Base-by-base conservation (phyloP, 2,329 filamentous ascomycete species). In the Colletotrichum somersetense region DNA sequence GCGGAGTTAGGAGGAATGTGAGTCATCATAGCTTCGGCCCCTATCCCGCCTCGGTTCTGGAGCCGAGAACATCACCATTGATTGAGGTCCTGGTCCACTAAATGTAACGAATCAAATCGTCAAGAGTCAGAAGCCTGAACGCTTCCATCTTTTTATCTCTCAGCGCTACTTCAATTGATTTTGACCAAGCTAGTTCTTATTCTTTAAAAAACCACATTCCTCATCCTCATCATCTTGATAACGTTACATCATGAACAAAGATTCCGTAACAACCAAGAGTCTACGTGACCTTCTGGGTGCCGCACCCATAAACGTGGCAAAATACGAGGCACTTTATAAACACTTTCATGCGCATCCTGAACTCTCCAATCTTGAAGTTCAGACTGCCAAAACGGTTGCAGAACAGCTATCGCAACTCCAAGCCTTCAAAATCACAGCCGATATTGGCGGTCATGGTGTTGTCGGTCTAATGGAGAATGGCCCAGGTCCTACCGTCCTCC, bases 291-390 rank as follows among this genome's bases (percentile, higher is more conserved):
- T 62, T 3, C 59, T 62, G 6, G 26, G 33, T 38, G 42, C 59
- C 26, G 26, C 59, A 4, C 40, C 40, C 33, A 10, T 50, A 33
- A 11, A 50, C 23, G 48, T 48, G 42, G 59, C 10, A 11, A 62
- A 62, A 50, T 62, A 62, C 18, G 85, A 91, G 79, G 78, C 79
- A 2, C 79, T 88, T 5, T 91, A 91, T 83, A 89, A 86, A 74
- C 78, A 89, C 76, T 85, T 91, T 66, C 89, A 91, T 76, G 78
- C 82, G 16, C 80, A 90, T 74, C 89, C 90, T 0, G 89, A 90
- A 64, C 85, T 91, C 38, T 90, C 89, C 0, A 82, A 84, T 2
- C 88, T 87, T 77, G 89, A 91, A 76, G 77, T 81, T 23, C 78
- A 84, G 52, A 91, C 89, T 0, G 86, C 89, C 0, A 77, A 82